Conservation (phyloP, 1,139 yeast species). For the Hansenula sp. region DNA sequence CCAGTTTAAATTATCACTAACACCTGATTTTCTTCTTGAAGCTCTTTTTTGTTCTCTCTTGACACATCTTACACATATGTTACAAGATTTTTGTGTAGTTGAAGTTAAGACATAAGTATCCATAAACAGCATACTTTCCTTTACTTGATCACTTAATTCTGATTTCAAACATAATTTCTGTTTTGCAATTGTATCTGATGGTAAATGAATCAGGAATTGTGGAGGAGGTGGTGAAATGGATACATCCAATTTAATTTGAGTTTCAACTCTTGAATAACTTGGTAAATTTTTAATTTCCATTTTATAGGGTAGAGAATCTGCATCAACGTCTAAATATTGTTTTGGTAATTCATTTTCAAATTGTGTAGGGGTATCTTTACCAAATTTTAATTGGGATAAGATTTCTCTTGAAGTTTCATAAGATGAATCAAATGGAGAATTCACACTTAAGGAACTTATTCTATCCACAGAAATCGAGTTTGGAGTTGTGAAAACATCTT, state of each 20-base stretch:
- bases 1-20: constrained; percentile 71
- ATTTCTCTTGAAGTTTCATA: constrained; percentile 50
- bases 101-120: constrained; percentile 65
- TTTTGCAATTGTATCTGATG: constrained; percentile 83
- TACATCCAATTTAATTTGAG: constrained; percentile 79
- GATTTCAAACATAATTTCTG: constrained; percentile 67
- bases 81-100: constrained; percentile 45
- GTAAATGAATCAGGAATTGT: constrained; percentile 68
- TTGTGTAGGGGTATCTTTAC: constrained; percentile 29
- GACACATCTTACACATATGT: constrained; percentile 82
- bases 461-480: constrained; percentile 6
- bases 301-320: constrained; percentile 47
- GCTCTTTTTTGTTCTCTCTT: constrained; percentile 93
- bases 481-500: constrained; percentile 21
- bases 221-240: constrained; percentile 69
- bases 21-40: constrained; percentile 73
- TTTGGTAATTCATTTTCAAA: constrained; percentile 19
- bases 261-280: constrained; percentile 82
- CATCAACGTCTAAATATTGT: constrained; percentile 18
- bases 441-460: not conserved
- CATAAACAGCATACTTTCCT: constrained; percentile 51
- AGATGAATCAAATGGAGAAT: constrained; percentile 6
- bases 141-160: constrained; percentile 38
- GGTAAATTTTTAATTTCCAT: constrained; percentile 64
- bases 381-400: constrained; percentile 53